These are phyloP conservation scores for Chaetomiaceae sp. DNA, from an alignment of 2,329 filamentous ascomycete species.

Conservation along the genomic window DNA sequence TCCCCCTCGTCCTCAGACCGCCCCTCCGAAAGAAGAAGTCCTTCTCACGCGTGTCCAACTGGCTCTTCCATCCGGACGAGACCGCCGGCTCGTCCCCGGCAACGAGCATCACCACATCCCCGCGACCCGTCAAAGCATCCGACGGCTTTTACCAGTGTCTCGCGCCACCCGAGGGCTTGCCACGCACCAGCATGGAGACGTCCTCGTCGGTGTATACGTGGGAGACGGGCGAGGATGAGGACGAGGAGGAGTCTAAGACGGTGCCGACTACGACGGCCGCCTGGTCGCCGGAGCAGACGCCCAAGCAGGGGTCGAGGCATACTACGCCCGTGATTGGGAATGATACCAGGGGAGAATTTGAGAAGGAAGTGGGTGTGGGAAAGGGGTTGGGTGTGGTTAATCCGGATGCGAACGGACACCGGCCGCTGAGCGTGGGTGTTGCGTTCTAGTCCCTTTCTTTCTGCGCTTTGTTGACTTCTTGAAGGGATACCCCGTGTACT, in stretches of 20 bases:
- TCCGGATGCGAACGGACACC: conserved; percentile 19
- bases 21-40: conserved; percentile 63
- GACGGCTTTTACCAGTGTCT: conserved; percentile 59
- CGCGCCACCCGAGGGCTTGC: conserved; percentile 33
- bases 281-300: conserved; percentile 39
- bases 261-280: conserved; percentile 47
- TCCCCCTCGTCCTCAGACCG: conserved; percentile 56
- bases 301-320: conserved; percentile 38
- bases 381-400: conserved; percentile 4
- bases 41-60: conserved; percentile 57
- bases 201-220: conserved; percentile 42
- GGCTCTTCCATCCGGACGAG: conserved; percentile 46
- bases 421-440: conserved; percentile 43
- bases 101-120: conserved; percentile 44
- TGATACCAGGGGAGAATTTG: conserved; percentile 2
- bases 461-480: background rate
- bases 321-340: conserved; percentile 27
- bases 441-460: conserved; percentile 33
- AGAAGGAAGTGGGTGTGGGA: conserved; percentile 11
- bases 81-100: conserved; percentile 33
- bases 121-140: conserved; percentile 45
- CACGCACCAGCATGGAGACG: conserved; percentile 41
- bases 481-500: background rate
- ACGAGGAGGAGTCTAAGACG: conserved; percentile 36
- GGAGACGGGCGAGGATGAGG: conserved; percentile 35